These are phyloP conservation scores for Phytophthora pseudosyringae DNA, from an alignment of 352 stramenopile species.

Conservation along the genomic window DNA sequence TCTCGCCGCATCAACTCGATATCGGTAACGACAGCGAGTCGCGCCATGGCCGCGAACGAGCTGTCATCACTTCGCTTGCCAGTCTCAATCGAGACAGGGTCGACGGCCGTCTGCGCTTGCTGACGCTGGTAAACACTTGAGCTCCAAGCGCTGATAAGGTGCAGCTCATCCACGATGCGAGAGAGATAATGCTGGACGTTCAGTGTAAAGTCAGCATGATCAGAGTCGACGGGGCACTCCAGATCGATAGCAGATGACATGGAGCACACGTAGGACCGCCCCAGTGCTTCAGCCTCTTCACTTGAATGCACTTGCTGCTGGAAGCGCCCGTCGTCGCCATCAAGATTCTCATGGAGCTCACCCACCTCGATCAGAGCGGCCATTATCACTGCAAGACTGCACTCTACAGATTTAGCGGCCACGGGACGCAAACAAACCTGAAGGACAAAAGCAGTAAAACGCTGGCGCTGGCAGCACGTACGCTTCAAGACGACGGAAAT, in stretches of 20 bases:
- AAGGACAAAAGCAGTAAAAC: background rate
- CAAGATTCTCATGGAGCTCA: constrained; percentile 2
- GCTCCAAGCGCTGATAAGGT: constrained; percentile 56
- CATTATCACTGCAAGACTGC: constrained; percentile 5
- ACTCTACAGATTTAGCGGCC: background rate
- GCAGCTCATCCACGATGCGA: constrained; percentile 61
- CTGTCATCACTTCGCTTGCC: constrained; percentile 1
- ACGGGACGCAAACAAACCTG: background rate
- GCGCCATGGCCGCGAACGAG: constrained; percentile 21
- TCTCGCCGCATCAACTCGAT: constrained; percentile 29
- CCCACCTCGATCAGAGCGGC: constrained; percentile 5
- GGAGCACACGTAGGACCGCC: constrained; percentile 41
- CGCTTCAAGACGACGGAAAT: constrained; percentile 2
- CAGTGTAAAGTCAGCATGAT: constrained; percentile 29
- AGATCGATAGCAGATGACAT: constrained; percentile 48
- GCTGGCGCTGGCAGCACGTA: background rate
- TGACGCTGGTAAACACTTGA: constrained; percentile 19
- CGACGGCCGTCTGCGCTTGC: no score
- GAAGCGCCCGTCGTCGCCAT: background rate
- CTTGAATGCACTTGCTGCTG: background rate
- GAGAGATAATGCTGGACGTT: constrained; percentile 55
- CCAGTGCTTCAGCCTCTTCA: constrained; percentile 20
- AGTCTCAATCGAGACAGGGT: background rate
- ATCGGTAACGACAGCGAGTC: constrained; percentile 31
- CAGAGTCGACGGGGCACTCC: constrained; percentile 19